Evolutionary conservation across 345 rosid genomes (phyloP).

Genomic region (Cardamine occulta): DNA sequence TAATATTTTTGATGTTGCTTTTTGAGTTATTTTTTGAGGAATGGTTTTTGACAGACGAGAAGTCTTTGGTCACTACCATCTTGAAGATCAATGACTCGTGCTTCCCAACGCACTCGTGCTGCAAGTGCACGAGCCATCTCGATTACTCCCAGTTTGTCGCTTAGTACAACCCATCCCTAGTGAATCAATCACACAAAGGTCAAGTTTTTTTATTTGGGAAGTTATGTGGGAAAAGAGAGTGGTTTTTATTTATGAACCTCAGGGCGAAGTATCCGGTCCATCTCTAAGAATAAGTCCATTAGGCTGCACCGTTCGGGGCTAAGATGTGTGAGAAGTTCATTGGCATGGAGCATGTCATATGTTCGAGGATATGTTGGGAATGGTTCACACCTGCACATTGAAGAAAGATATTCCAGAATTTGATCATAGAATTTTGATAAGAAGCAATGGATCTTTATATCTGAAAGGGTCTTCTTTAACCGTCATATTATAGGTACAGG

Average conservation of each 20-base stretch:
- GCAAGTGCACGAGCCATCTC: constrained; percentile 83
- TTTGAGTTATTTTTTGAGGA: constrained; percentile 65
- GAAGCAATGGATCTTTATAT: neutral
- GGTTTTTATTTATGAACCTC: constrained; percentile 61
- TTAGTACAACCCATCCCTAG: constrained; percentile 93
- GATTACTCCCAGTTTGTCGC: constrained; percentile 73
- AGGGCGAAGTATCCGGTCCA: constrained; percentile 95
- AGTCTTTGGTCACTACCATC: constrained; percentile 95
- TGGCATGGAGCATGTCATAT: constrained; percentile 94
- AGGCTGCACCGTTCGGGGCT: constrained; percentile 65
- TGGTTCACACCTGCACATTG: constrained; percentile 81
- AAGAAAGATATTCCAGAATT: neutral
- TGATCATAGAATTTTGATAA: neutral
- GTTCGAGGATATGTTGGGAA: constrained; percentile 98
- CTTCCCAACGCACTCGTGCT: constrained; percentile 93
- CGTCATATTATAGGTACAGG: neutral
- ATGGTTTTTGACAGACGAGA: constrained; percentile 95
- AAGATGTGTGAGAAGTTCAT: constrained; percentile 79
- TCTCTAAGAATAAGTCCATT: constrained; percentile 83
- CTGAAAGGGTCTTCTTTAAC: neutral
- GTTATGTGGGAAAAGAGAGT: neutral
- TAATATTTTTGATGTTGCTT: neutral
- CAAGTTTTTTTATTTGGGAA: neutral
- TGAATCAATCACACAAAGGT: constrained; percentile 17
- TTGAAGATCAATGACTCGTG: constrained; percentile 91